These are phyloP conservation scores for Solanum neorickii DNA, from an alignment of 257 asterid genomes.

Conservation along the genomic window DNA sequence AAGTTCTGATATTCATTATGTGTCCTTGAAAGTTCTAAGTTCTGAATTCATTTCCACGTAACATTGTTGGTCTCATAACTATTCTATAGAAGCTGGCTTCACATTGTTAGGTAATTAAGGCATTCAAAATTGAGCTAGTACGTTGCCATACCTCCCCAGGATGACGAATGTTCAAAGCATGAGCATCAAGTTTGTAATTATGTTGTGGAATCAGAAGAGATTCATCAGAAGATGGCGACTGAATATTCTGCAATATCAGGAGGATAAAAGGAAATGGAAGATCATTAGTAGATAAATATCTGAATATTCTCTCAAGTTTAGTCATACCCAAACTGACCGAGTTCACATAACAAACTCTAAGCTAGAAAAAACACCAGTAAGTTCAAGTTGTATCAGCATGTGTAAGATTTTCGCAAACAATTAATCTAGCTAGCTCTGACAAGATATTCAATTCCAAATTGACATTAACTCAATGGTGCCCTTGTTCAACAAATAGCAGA, in stretches of 20 bases:
- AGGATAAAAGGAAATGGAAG: not conserved
- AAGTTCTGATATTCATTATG: not conserved
- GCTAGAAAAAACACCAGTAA: not conserved
- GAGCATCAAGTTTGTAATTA: conserved; percentile 88
- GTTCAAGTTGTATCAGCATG: not conserved
- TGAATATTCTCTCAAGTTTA: not conserved
- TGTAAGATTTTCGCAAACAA: not conserved
- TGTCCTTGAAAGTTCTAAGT: no score
- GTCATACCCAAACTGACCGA: not conserved
- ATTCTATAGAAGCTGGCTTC: not conserved
- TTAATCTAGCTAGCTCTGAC: not conserved
- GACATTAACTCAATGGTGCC: not conserved
- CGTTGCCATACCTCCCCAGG: conserved; percentile 80
- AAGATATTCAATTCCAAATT: not conserved
- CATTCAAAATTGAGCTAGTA: not conserved
- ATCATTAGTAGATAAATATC: not conserved
- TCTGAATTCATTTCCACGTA: not conserved
- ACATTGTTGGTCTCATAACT: not conserved
- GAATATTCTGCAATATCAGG: conserved; percentile 44
- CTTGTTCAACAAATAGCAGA: not conserved
- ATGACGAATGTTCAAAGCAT: conserved; percentile 76
- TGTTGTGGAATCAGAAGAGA: conserved; percentile 89
- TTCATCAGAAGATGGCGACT: conserved; percentile 61
- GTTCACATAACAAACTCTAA: not conserved
- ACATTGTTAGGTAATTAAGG: not conserved